Base-by-base conservation (phyloP, 2,329 filamentous ascomycete genomes). In the Pseudogymnoascus sp. region DNA sequence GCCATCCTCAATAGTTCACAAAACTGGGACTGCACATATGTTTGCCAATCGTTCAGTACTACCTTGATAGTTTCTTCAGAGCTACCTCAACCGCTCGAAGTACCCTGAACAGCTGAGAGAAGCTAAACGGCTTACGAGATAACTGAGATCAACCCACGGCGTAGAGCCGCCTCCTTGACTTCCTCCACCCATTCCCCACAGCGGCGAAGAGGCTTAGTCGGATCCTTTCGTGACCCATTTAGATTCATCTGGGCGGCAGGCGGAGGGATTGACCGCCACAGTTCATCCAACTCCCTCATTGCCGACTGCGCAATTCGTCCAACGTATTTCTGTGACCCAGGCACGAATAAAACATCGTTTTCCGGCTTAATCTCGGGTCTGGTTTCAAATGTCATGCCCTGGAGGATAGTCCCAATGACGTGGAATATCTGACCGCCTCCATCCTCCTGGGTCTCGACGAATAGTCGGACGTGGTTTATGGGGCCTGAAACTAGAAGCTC, bases 191-290 rank as follows among this genome's bases (percentile, higher is more conserved):
- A 56, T 33, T 56, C 50, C n/a, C 28, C 11, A 3, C 28, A 35
- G 50, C 50, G 50, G 3, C 28, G 50, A 1, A 56, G 50, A 10
- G 50, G n/a, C 28, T 56, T 56, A 2, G 28, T 33, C 5, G 28
- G 28, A 35, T 56, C 28, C 16, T 56, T 56, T 16, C 50, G 28
- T 12, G 28, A 21, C 5, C 50, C 50, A 3, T 56, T 56, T 33
- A 56, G 50, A 56, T 56, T 56, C 50, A 56, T 56, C 50, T 56
- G 28, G n/a, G 50, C 50, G 5, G 28, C 50, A 8, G 50, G 50
- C 8, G 50, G 28, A 33, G 28, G 16, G 3, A 56, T 56, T 5
- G 28, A 56, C 1, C 28, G 10, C 11, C 50, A 56, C 10, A 56
- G 16, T 18, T 12, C 50, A 1, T 56, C 28, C n/a, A 56, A 35